Percentiles rank a stretch among this genome's conserved stretches.
These are phyloP conservation scores for Hericium rajendrae DNA, from an alignment of 768 basidiomycete species.

Conservation along the genomic window DNA sequence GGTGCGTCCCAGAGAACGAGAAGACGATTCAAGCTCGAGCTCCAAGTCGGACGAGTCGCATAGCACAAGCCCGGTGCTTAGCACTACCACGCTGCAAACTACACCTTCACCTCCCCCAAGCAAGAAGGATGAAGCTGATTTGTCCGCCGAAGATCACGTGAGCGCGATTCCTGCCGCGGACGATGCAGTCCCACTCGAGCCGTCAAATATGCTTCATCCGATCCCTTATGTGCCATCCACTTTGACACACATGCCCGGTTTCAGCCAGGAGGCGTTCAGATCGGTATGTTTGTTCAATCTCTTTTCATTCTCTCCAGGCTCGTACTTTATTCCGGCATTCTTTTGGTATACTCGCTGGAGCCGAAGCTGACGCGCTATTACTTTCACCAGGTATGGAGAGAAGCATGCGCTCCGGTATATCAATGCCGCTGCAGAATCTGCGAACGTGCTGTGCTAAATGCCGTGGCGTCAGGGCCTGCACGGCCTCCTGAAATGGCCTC, in stretches of 20 bases:
- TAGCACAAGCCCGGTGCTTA: constrained; percentile 62
- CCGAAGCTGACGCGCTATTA: background rate
- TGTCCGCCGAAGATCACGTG: constrained; percentile 17
- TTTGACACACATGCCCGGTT: constrained; percentile 39
- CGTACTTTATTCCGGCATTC: constrained; percentile 14
- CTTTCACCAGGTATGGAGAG: constrained; percentile 54
- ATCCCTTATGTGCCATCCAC: constrained; percentile 65
- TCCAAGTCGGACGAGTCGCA: constrained; percentile 46
- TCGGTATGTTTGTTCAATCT: constrained; percentile 25
- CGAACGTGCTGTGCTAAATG: constrained; percentile 46
- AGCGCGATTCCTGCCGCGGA: constrained; percentile 25
- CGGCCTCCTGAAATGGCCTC: constrained; percentile 15
- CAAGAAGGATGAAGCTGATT: constrained; percentile 23
- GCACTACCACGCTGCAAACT: constrained; percentile 67
- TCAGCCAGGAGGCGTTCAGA: constrained; percentile 1
- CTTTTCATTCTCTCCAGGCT: constrained; percentile 17
- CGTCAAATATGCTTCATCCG: constrained; percentile 49
- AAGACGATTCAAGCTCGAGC: constrained; percentile 41
- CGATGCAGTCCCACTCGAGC: constrained; percentile 51
- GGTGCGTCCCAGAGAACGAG: constrained; percentile 16
- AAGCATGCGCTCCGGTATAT: constrained; percentile 62
- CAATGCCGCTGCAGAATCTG: constrained; percentile 69
- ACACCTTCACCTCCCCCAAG: constrained; percentile 66
- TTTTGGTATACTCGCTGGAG: constrained; percentile 30
- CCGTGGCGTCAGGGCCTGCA: constrained; percentile 17